Percentiles rank a stretch among this genome's conserved stretches.
These are phyloP conservation scores for Rostrohypoxylon terebratum DNA, from an alignment of 495 filamentous ascomycete species.

Conservation along the genomic window DNA sequence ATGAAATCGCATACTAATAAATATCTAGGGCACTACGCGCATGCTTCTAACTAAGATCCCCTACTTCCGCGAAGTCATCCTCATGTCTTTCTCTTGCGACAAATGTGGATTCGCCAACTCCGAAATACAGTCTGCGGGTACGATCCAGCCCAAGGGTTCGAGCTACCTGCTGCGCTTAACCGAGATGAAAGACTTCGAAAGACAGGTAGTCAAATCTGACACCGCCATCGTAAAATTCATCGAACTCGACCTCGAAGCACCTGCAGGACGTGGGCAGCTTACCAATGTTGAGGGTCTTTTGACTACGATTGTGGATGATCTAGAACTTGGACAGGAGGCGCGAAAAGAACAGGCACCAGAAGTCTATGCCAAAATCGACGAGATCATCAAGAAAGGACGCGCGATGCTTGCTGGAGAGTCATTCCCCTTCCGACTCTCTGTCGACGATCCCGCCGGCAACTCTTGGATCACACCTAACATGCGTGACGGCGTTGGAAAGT, in stretches of 20 bases:
- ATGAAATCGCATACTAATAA: constrained; percentile 14
- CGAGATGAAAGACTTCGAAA: constrained; percentile 75
- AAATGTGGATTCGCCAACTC: constrained; percentile 90
- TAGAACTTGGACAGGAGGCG: constrained; percentile 78
- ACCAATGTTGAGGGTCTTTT: constrained; percentile 93
- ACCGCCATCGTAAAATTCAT: constrained; percentile 82
- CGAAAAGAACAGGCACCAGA: constrained; percentile 80
- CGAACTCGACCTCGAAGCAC: constrained; percentile 91
- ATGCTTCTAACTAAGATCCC: constrained; percentile 91
- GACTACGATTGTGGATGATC: constrained; percentile 76
- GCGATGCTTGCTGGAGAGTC: constrained; percentile 77
- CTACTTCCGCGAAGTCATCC: constrained; percentile 94
- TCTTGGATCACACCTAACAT: constrained; percentile 93
- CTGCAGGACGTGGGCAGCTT: constrained; percentile 85
- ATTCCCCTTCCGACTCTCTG: constrained; percentile 86
- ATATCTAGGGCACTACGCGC: constrained; percentile 78
- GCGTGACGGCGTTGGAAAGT: constrained; percentile 80
- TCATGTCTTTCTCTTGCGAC: constrained; percentile 94
- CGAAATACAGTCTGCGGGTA: constrained; percentile 88
- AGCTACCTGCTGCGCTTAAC: constrained; percentile 81
- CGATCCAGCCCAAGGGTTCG: constrained; percentile 89
- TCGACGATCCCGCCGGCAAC: constrained; percentile 97
- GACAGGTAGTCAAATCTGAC: constrained; percentile 93
- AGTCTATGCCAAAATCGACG: constrained; percentile 77
- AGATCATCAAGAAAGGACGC: constrained; percentile 74